These are phyloP conservation scores for Hibiscus syriacus DNA, from an alignment of 345 rosid species.

Conservation along the genomic window DNA sequence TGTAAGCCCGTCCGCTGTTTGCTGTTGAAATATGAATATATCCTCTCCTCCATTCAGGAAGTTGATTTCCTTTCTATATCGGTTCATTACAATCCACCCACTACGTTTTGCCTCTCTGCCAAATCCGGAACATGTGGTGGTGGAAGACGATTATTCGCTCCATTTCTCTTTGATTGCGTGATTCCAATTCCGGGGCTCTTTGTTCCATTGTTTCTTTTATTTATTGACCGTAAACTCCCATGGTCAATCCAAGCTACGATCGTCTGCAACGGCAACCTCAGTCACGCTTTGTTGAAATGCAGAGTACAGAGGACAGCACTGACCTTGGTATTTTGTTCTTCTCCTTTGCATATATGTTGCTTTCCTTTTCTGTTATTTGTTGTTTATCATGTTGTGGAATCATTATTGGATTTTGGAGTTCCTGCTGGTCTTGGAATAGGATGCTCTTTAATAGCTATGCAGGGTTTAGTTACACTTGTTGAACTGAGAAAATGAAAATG, in stretches of 20 bases:
- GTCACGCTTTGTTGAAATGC: constrained; percentile 18
- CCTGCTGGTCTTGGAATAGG: neutral
- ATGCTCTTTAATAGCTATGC: too few species aligned
- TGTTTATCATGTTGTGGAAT: neutral
- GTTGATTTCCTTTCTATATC: constrained; percentile 7
- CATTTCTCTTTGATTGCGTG: neutral
- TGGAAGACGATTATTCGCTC: neutral
- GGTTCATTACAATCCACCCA: neutral
- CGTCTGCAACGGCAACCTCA: neutral
- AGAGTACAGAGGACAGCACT: constrained; percentile 40
- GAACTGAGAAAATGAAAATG: neutral
- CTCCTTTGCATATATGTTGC: neutral
- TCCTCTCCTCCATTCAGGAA: constrained; percentile 2
- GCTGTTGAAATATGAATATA: neutral
- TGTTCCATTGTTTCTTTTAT: neutral
- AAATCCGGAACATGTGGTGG: neutral
- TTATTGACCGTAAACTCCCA: neutral
- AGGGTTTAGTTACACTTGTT: neutral
- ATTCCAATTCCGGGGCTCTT: constrained; percentile 4
- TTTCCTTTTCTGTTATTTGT: neutral
- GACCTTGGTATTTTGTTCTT: constrained; percentile 45
- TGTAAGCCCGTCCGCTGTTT: neutral
- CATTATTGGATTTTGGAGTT: neutral
- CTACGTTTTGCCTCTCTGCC: neutral
- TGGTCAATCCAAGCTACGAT: constrained; percentile 11